These are phyloP conservation scores for Aspergillus carlsbadensis DNA, from an alignment of 495 filamentous ascomycete genomes.

Conservation along the genomic window DNA sequence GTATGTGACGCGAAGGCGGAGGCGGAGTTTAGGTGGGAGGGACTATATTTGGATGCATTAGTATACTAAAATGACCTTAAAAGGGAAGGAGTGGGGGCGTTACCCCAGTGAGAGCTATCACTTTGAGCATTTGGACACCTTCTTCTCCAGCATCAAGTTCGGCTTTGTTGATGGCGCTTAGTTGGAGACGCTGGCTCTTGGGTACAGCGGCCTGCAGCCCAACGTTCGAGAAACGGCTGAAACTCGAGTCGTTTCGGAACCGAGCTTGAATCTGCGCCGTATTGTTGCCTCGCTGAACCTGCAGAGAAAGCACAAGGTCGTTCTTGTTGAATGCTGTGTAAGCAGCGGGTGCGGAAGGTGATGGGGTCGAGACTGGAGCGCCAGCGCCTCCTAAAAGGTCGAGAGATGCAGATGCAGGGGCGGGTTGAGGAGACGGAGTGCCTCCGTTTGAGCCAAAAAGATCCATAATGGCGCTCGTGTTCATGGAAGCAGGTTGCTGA, in stretches of 20 bases:
- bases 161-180: constrained; percentile 78
- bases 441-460: constrained; percentile 56
- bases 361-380: constrained; percentile 35
- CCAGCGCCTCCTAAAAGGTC: constrained; percentile 50
- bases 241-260: constrained; percentile 74
- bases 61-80: not conserved
- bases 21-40: constrained; percentile 67
- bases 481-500: constrained; percentile 45
- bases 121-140: constrained; percentile 84
- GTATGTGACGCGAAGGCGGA: constrained; percentile 84
- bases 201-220: constrained; percentile 92
- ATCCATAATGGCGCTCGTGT: constrained; percentile 82
- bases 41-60: constrained; percentile 41
- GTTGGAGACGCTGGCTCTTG: constrained; percentile 87
- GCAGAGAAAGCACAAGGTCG: constrained; percentile 73
- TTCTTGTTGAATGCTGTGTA: constrained; percentile 84
- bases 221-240: constrained; percentile 64
- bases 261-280: constrained; percentile 72
- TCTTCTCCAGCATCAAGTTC: constrained; percentile 77
- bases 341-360: constrained; percentile 44
- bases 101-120: constrained; percentile 81
- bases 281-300: constrained; percentile 75
- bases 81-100: constrained; percentile 38
- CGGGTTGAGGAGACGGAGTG: constrained; percentile 37
- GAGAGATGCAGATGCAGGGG: constrained; percentile 41